A percentile compares a stretch with the other conserved stretches of the same genome.
These are phyloP conservation scores for Saccharomyces jurei DNA, from an alignment of 805 yeast species.

Conservation along the genomic window DNA sequence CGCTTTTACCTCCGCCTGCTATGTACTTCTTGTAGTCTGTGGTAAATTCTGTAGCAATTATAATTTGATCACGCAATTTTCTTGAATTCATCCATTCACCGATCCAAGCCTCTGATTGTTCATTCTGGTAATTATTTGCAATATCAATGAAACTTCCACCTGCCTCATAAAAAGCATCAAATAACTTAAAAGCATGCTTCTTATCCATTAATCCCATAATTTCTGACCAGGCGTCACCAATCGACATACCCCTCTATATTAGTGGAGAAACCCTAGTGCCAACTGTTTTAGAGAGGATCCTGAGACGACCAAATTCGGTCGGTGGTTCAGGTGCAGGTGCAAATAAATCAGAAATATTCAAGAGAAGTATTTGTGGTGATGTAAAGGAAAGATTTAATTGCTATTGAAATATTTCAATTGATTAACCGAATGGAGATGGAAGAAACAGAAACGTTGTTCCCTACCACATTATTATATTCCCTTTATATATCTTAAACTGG, in stretches of 20 bases:
- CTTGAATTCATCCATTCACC: constrained; percentile 23
- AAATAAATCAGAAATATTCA: constrained; percentile 1
- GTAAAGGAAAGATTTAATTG: too few species aligned
- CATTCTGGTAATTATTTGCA: constrained; percentile 15
- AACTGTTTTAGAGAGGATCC: constrained; percentile 18
- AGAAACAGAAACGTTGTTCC: too few species aligned
- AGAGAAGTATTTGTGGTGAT: too few species aligned
- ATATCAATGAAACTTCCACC: constrained; percentile 22
- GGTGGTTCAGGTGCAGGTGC: constrained; percentile 7
- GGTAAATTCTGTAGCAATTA: constrained; percentile 16
- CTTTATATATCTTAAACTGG: too few species aligned
- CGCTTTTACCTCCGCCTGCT: constrained; percentile 2
- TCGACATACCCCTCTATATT: constrained; percentile 17
- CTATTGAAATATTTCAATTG: too few species aligned
- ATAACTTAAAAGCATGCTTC: constrained; percentile 9
- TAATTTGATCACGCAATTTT: constrained; percentile 14
- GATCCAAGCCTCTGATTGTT: constrained; percentile 18
- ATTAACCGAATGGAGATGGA: too few species aligned
- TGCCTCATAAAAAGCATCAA: constrained; percentile 14
- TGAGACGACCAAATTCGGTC: constrained; percentile 5
- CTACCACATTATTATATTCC: too few species aligned
- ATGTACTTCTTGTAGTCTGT: constrained; percentile 3
- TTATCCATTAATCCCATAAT: constrained; percentile 13
- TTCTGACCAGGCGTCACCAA: constrained; percentile 18
- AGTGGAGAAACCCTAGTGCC: constrained; percentile 19